Percentiles rank a stretch among this genome's conserved stretches.
phyloP scores from a whole-genome alignment of 805 yeast species.

The Cyberlindnera saturnus region DNA sequence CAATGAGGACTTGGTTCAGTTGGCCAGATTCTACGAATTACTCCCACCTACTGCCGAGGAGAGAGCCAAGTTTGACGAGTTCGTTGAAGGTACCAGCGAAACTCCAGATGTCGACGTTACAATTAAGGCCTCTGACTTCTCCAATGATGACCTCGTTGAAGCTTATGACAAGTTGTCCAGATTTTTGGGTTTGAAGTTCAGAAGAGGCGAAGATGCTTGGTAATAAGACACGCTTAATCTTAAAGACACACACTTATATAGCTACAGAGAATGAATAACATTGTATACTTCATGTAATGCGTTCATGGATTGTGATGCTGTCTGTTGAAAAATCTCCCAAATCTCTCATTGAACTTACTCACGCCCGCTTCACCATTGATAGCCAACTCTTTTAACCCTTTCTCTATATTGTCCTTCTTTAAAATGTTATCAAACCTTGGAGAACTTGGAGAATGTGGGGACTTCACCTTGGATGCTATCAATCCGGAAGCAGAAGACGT shows the following conservation, averaged over 20 bases:
- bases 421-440: conserved; percentile 24
- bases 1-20: conserved; percentile 40
- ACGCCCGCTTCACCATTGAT: conserved; percentile 55
- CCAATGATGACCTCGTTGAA: conserved; percentile 44
- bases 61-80: conserved; percentile 43
- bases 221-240: conserved; percentile 20
- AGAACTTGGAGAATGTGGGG: conserved; percentile 17
- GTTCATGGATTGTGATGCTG: conserved; percentile 11
- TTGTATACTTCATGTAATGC: too few species aligned
- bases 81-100: conserved; percentile 43
- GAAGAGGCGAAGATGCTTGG: conserved; percentile 51
- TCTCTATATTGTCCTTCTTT: conserved; percentile 28
- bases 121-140: conserved; percentile 24
- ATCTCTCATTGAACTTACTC: conserved; percentile 56
- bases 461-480: conserved; percentile 8
- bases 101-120: conserved; percentile 26
- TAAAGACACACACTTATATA: too few species aligned
- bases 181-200: conserved; percentile 54
- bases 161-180: conserved; percentile 62
- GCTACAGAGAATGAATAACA: too few species aligned
- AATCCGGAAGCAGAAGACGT: conserved; percentile 7
- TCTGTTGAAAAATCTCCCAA: conserved; percentile 53
- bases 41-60: conserved; percentile 59
- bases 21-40: conserved; percentile 72
- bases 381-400: conserved; percentile 30